Evolutionary conservation across 495 filamentous ascomycete genomes (phyloP).

Genomic region (Trichoderma erinaceum): DNA sequence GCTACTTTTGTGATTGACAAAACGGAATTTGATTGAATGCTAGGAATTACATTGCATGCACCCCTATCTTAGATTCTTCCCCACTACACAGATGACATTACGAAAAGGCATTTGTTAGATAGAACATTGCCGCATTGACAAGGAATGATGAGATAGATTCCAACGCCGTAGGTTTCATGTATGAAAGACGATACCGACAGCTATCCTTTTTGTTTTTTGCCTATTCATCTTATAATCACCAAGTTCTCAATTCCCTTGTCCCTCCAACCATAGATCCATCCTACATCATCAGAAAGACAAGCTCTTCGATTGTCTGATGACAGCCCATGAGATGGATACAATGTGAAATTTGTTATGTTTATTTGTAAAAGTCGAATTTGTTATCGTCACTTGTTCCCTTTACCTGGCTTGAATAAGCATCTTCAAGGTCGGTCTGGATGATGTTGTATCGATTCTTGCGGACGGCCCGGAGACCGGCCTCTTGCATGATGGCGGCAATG

Average conservation of each 20-base stretch:
- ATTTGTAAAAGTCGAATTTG: constrained; percentile 68
- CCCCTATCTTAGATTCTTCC: too few species aligned
- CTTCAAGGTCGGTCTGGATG: constrained; percentile 91
- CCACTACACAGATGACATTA: background rate
- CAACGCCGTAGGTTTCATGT: background rate
- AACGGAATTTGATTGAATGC: too few species aligned
- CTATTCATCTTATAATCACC: background rate
- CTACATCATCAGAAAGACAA: background rate
- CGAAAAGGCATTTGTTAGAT: background rate
- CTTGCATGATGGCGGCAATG: constrained; percentile 98
- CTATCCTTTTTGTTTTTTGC: background rate
- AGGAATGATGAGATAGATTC: background rate
- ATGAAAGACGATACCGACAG: background rate
- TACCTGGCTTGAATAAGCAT: constrained; percentile 92
- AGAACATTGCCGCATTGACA: background rate
- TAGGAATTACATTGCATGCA: too few species aligned
- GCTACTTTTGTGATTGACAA: too few species aligned
- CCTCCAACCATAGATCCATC: background rate
- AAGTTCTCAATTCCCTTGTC: background rate
- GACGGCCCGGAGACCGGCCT: constrained; percentile 90
- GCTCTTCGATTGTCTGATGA: background rate
- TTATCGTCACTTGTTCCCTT: constrained; percentile 78
- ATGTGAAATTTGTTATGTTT: constrained; percentile 12
- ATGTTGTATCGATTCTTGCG: constrained; percentile 99
- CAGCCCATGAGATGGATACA: background rate